Evolutionary conservation across 768 basidiomycete species (phyloP).

Genomic region (Termitomyces sp.): DNA sequence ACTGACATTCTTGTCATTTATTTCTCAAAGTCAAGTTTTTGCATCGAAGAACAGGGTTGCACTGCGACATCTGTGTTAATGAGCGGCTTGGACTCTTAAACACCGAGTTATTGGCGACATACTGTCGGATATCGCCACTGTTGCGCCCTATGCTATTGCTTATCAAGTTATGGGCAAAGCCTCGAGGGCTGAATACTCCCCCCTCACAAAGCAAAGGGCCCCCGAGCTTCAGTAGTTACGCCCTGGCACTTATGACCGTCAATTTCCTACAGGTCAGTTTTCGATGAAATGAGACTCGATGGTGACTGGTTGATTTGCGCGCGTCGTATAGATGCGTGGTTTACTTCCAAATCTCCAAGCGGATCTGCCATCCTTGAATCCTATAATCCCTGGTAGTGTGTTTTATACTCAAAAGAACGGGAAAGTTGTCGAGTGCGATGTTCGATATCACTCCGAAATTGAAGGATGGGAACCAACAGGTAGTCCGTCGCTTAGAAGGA

Average conservation of each 20-base stretch:
- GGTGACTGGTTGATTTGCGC: not conserved
- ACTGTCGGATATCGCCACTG: constrained; percentile 45
- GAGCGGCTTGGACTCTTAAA: constrained; percentile 55
- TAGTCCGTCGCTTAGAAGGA: constrained; percentile 15
- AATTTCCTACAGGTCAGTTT: constrained; percentile 51
- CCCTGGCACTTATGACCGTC: constrained; percentile 59
- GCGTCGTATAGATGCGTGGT: constrained; percentile 33
- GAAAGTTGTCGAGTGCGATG: constrained; percentile 26
- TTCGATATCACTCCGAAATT: constrained; percentile 22
- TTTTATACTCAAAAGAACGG: constrained; percentile 33
- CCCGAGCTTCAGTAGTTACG: constrained; percentile 59
- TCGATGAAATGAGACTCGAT: not conserved
- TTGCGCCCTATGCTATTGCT: constrained; percentile 42
- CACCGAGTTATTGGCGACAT: constrained; percentile 48
- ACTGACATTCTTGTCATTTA: not conserved
- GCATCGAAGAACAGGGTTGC: constrained; percentile 39
- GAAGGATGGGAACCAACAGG: constrained; percentile 14
- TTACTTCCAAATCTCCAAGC: constrained; percentile 55
- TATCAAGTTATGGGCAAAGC: constrained; percentile 63
- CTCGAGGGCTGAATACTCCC: constrained; percentile 50
- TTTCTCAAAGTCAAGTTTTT: constrained; percentile 52
- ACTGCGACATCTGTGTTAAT: constrained; percentile 63
- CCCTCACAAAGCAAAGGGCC: constrained; percentile 19
- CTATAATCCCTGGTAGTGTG: constrained; percentile 12
- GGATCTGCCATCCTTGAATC: constrained; percentile 21